A percentile compares a stretch with the other conserved stretches of the same genome.
phyloP scores from a whole-genome alignment of 805 yeast species.

The Candida dajiaensis region DNA sequence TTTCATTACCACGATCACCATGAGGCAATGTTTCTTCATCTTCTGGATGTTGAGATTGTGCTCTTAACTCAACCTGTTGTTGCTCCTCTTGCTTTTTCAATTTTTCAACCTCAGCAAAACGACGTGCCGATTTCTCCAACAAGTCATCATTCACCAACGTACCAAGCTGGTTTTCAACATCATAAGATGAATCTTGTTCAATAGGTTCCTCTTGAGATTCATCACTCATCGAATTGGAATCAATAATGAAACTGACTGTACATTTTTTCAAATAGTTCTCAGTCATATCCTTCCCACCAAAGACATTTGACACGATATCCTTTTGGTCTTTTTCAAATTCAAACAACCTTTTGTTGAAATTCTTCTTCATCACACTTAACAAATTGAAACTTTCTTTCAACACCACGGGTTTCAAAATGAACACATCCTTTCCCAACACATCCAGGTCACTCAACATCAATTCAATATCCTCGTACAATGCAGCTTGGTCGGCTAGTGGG shows the following conservation, averaged over 20 bases:
- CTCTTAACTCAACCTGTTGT: background rate
- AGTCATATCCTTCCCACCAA: slow-evolving; percentile 26
- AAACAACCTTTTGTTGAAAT: slow-evolving; percentile 20
- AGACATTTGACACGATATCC: slow-evolving; percentile 26
- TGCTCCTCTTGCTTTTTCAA: slow-evolving; percentile 5
- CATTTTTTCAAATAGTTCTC: slow-evolving; percentile 25
- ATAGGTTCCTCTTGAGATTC: slow-evolving; percentile 6
- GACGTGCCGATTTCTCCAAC: slow-evolving; percentile 9
- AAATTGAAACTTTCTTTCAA: slow-evolving; percentile 24
- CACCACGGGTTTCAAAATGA: slow-evolving; percentile 23
- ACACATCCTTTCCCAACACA: slow-evolving; percentile 18
- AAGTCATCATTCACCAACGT: slow-evolving; percentile 13
- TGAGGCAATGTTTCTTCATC: background rate
- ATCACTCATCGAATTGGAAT: slow-evolving; percentile 7
- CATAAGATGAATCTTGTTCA: slow-evolving; percentile 9
- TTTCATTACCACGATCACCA: background rate
- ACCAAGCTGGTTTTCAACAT: slow-evolving; percentile 19
- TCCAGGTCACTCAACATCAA: slow-evolving; percentile 22
- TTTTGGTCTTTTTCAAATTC: slow-evolving; percentile 23
- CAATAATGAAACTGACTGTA: slow-evolving; percentile 23
- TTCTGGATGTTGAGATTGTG: slow-evolving; percentile 1
- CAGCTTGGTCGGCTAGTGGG: slow-evolving; percentile 15
- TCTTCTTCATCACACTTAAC: slow-evolving; percentile 20
- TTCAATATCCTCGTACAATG: slow-evolving; percentile 22
- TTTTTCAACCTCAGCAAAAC: slow-evolving; percentile 11